A percentile compares a stretch with the other conserved stretches of the same genome.
These are phyloP conservation scores for Trifolium fragiferum DNA, from an alignment of 306 rosid species.

Conservation along the genomic window DNA sequence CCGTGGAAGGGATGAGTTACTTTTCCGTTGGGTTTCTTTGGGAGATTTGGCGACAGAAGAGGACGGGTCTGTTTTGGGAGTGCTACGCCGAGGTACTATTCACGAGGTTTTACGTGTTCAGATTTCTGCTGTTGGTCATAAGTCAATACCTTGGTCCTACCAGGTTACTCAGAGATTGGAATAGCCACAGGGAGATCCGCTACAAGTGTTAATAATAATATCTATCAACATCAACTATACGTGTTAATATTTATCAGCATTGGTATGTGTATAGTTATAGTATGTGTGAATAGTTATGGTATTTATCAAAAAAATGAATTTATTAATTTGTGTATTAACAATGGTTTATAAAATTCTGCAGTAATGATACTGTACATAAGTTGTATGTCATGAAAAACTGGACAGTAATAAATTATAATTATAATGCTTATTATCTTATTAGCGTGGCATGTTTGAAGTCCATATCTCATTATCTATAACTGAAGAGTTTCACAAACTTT, in stretches of 20 bases:
- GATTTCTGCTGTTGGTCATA: slow-evolving; percentile 53
- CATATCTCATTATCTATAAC: slow-evolving; percentile 9
- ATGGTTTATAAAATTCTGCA: slow-evolving; percentile 11
- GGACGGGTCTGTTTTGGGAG: slow-evolving; percentile 61
- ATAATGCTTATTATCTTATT: slow-evolving; percentile 11
- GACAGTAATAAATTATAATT: slow-evolving; percentile 2
- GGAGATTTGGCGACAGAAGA: slow-evolving; percentile 49
- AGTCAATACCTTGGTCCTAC: slow-evolving; percentile 41
- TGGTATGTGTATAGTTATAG: slow-evolving; percentile 27
- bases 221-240: not conserved
- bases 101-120: slow-evolving; percentile 81
- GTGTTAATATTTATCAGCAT: not conserved
- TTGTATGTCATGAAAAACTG: slow-evolving; percentile 13
- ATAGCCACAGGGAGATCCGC: slow-evolving; percentile 26
- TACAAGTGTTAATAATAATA: not conserved
- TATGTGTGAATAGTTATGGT: not conserved
- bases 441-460: slow-evolving; percentile 13
- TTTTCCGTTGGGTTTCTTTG: slow-evolving; percentile 57
- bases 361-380: slow-evolving; percentile 36
- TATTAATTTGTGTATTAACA: not conserved
- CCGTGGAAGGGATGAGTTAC: slow-evolving; percentile 75
- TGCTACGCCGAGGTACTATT: slow-evolving; percentile 79
- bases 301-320: too few species aligned
- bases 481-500: not conserved
- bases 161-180: slow-evolving; percentile 33